These are phyloP conservation scores for Metschnikowia cerradonensis DNA, from an alignment of 805 yeast species.

Conservation along the genomic window DNA sequence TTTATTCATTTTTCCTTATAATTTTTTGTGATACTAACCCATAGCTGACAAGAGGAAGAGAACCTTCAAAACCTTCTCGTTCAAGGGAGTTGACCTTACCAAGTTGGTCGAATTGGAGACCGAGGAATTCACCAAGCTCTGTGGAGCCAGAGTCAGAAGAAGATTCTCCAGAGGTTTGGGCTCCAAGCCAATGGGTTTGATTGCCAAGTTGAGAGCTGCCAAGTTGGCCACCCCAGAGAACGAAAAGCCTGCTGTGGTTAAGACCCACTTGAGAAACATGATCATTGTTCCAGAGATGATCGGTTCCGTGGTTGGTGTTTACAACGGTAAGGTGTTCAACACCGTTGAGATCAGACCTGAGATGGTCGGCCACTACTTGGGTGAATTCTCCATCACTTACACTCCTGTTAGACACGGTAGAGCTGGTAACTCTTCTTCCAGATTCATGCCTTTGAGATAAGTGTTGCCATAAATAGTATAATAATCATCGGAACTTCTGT, in stretches of 20 bases:
- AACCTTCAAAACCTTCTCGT: slow-evolving; percentile 93
- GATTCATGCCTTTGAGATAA: slow-evolving; percentile 68
- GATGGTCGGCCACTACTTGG: slow-evolving; percentile 99
- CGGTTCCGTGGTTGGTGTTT: slow-evolving; percentile 96
- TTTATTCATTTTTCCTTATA: no score
- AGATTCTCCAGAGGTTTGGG: slow-evolving; percentile 98
- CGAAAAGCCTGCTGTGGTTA: slow-evolving; percentile 97
- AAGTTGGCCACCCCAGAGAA: slow-evolving; percentile 83
- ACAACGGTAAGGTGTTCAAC: slow-evolving; percentile 99
- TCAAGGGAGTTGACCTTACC: slow-evolving; percentile 97
- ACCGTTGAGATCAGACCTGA: slow-evolving; percentile 98
- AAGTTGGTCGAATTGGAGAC: slow-evolving; percentile 90
- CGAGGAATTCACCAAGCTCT: slow-evolving; percentile 95
- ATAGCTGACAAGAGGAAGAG: slow-evolving; percentile 74
- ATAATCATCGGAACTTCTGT: slow-evolving; percentile 10
- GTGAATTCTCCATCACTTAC: slow-evolving; percentile 99
- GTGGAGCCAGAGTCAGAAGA: slow-evolving; percentile 99
- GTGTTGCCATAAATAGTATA: slow-evolving; percentile 18
- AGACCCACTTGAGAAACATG: slow-evolving; percentile 99
- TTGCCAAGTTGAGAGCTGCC: slow-evolving; percentile 97
- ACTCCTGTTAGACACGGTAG: slow-evolving; percentile 99
- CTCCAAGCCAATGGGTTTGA: slow-evolving; percentile 90
- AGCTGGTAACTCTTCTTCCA: slow-evolving; percentile 80
- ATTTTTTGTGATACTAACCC: slow-evolving; percentile 7
- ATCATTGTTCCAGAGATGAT: slow-evolving; percentile 99